Percentiles rank a stretch among this genome's conserved stretches.
Conservation (phyloP, 1,284 basidiomycete species). For the Cryptococcus amylolentus region DNA sequence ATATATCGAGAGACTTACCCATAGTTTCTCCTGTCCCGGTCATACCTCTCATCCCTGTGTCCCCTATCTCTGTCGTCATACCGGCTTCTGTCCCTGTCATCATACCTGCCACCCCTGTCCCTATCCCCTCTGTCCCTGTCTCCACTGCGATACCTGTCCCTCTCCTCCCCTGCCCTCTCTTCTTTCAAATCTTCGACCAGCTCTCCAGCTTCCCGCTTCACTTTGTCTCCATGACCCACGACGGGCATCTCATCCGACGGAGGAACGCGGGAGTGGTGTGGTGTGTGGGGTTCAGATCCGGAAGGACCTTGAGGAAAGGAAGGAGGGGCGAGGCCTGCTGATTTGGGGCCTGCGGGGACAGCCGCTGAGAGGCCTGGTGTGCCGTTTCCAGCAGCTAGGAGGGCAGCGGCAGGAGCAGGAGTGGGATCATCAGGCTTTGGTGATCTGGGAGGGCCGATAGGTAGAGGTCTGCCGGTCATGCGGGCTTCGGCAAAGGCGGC, state of each 20-base stretch:
- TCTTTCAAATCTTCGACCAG: conserved; percentile 42
- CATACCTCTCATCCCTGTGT: conserved; percentile 12
- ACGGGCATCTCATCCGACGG: conserved; percentile 34
- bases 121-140: conserved; percentile 36
- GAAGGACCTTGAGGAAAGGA: conserved; percentile 4
- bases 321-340: background rate
- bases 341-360: conserved; percentile 9
- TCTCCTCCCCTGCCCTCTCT: conserved; percentile 18
- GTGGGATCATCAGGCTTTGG: conserved; percentile 46
- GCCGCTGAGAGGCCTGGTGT: conserved; percentile 16
- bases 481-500: conserved; percentile 80
- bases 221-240: conserved; percentile 43
- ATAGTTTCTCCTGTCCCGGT: conserved; percentile 18
- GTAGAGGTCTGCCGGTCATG: conserved; percentile 64
- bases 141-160: conserved; percentile 13
- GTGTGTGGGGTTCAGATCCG: conserved; percentile 22
- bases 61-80: conserved; percentile 12
- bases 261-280: conserved; percentile 25
- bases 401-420: background rate
- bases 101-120: conserved; percentile 6
- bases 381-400: conserved; percentile 41
- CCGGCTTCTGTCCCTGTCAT: conserved; percentile 7
- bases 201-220: conserved; percentile 47
- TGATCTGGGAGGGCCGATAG: conserved; percentile 41
- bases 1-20: conserved; percentile 9